Base-by-base conservation (phyloP, 2,329 filamentous ascomycete genomes). In the Beauveria scarabaeidicola region DNA sequence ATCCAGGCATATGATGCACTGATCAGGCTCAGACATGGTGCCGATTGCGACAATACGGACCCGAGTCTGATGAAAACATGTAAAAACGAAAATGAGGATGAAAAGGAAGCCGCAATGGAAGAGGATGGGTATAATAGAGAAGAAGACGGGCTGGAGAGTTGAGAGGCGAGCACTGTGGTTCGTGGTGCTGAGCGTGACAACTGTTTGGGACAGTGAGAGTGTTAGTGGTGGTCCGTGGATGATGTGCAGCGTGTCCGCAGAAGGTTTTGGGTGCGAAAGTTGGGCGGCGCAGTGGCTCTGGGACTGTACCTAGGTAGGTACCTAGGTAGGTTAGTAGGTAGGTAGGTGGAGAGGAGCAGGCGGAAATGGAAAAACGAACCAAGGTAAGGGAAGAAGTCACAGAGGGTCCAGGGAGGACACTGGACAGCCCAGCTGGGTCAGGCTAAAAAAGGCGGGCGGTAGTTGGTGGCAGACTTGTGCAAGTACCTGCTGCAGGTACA, bases 1-100 rank as follows among this genome's bases (percentile, higher is more conserved):
- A 69, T 87, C 84, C 70, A 87, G 78, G 78, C 84, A 87, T 74
- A 87, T 83, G 73, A 87, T 87, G 76, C 84, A 87, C 77, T 86
- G 83, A 74, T 87, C 84, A 75, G 82, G 73, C 67, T 77, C 75
- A 75, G 74, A 75, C 75, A 77, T 76, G 73, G 72, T 74, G 71
- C 71, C 74, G 74, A 72, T 72, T 71, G 68, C 67, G 71, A 70
- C 69, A 70, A 65, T 66, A 67, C 61, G 71, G 67, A 62, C 64
- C 65, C 63, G 65, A 64, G 66, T 63, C 69, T 74, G 73, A 73
- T 72, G 74, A 65, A 76, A 74, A 77, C 77, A 79, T 78, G 75
- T 76, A 79, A 78, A 73, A 70, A 44, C 59, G 63, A 62, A 64
- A 55, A 63, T 54, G 60, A 57, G 61, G 59, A 59, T 62, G 64